Evolutionary conservation across 2,329 filamentous ascomycete species (phyloP).

Genomic region (Venturia effusa): DNA sequence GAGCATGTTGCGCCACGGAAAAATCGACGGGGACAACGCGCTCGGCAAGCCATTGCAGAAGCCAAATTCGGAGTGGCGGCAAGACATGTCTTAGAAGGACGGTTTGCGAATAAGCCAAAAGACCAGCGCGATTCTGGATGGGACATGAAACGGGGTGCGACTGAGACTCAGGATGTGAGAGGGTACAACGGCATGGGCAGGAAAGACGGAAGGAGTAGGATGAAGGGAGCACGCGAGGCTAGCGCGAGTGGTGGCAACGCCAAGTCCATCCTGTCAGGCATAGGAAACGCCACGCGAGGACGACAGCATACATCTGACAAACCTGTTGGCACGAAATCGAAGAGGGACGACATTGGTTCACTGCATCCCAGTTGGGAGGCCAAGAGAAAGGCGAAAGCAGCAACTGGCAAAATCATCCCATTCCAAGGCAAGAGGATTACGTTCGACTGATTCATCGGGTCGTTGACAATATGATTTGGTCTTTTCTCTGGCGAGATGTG

Average conservation of each 20-base stretch:
- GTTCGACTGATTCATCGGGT: conserved; percentile 39
- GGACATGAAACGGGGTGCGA: conserved; percentile 47
- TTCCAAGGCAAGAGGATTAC: conserved; percentile 52
- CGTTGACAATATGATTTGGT: background rate
- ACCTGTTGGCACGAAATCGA: conserved; percentile 11
- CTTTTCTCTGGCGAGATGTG: background rate
- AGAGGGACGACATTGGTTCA: conserved; percentile 37
- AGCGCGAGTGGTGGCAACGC: conserved; percentile 3
- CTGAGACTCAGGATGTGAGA: conserved; percentile 17
- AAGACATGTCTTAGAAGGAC: conserved; percentile 48
- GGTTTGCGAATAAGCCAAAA: conserved; percentile 21
- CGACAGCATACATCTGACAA: conserved; percentile 10
- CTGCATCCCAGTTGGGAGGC: conserved; percentile 58
- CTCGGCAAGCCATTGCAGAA: conserved; percentile 69
- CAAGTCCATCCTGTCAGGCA: background rate
- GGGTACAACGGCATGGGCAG: conserved; percentile 3
- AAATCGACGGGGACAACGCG: conserved; percentile 65
- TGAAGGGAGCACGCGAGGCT: background rate
- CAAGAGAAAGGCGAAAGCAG: conserved; percentile 48
- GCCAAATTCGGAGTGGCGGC: conserved; percentile 66
- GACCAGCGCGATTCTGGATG: conserved; percentile 41
- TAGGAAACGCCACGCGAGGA: background rate
- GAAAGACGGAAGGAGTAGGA: conserved; percentile 2
- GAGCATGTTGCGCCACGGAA: conserved; percentile 47
- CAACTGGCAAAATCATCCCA: conserved; percentile 31